Base-by-base conservation (phyloP, 176 grass and related monocot species). In the Alloteropsis semialata region DNA sequence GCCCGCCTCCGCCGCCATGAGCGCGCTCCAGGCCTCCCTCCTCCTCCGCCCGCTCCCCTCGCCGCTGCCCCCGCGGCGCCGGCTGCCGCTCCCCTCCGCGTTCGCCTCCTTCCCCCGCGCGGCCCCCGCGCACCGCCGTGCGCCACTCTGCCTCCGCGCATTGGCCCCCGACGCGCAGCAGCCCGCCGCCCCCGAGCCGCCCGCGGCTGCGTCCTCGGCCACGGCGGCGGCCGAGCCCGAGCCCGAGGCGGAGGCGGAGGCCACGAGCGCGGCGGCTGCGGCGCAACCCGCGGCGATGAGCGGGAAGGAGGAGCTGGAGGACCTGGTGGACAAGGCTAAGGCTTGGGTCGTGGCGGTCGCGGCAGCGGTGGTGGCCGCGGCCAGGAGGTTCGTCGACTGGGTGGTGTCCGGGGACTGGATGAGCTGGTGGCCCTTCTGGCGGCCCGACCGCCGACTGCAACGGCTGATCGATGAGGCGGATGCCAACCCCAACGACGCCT, bases 381-480 rank as follows among this genome's bases (percentile, higher is more conserved):
- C 27, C 19, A 82, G 76, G 89, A 92, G 87, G 53, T 89, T 88
- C 17, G 78, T 90, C 18, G 85, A 94, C 61, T 87, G 61, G 76
- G 45, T 99, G 51, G 44, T 83, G 36, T 90, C 80, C 11, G 84
- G 89, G 65, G 87, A 92, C 33, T 98, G 92, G 92, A 71, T 96
- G 79, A 85, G 87, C 61, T 94, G 93, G 93, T 99, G 93, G 96
- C 93, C 96, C 15, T 99, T 99, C 60, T 94, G 93, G 93, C 80
- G 74, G 48, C 28, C 89, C 67, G 91, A 94, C 68, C 86, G 91
- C 43, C 88, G 85, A 13, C 74, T 99, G 51, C 88, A 92, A 68
- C 72, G 65, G 17, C 71, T 99, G 27, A 90, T 99, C 41, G 93
- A 94, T 29, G 97, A 96, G 6, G 97, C 97, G 3, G 97, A 99